Conservation (phyloP, 1,139 yeast genomes). For the Geotrichum macrosporum region DNA sequence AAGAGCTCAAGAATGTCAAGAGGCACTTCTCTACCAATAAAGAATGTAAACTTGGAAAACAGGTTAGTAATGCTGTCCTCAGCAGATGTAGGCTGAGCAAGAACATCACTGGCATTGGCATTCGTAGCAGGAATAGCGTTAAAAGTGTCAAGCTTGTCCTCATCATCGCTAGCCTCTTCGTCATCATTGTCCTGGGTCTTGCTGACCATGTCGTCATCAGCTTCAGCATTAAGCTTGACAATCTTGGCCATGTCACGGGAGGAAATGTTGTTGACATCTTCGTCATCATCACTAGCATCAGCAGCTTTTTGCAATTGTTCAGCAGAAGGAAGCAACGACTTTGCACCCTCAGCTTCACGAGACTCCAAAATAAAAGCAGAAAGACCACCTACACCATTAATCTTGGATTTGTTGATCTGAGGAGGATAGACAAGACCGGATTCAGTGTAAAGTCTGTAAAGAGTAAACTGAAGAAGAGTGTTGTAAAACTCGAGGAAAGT, state of each 20-base stretch:
- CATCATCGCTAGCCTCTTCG: conserved; percentile 43
- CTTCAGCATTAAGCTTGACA: conserved; percentile 39
- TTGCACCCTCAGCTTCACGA: conserved; percentile 35
- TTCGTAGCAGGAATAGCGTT: conserved; percentile 49
- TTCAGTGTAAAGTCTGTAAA: conserved; percentile 81
- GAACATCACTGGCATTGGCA: conserved; percentile 67
- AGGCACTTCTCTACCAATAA: conserved; percentile 93
- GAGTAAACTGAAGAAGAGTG: conserved; percentile 80
- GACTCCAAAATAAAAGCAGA: conserved; percentile 73
- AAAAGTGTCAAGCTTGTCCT: conserved; percentile 65
- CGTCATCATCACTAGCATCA: conserved; percentile 32
- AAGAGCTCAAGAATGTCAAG: conserved; percentile 86
- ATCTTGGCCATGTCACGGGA: conserved; percentile 29
- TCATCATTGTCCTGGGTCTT: conserved; percentile 41
- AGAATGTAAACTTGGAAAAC: conserved; percentile 73
- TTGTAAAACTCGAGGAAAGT: conserved; percentile 95
- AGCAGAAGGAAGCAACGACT: conserved; percentile 31
- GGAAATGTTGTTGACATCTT: conserved; percentile 33
- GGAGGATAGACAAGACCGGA: conserved; percentile 90
- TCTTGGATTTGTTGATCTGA: conserved; percentile 61
- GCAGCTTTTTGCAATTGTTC: conserved; percentile 43
- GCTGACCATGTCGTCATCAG: conserved; percentile 45
- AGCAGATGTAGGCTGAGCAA: conserved; percentile 70
- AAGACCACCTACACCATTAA: conserved; percentile 87
- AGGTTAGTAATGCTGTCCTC: conserved; percentile 57